phyloP scores from a whole-genome alignment of 2,329 filamentous ascomycete genomes.

The Sporothrix schenckii region DNA sequence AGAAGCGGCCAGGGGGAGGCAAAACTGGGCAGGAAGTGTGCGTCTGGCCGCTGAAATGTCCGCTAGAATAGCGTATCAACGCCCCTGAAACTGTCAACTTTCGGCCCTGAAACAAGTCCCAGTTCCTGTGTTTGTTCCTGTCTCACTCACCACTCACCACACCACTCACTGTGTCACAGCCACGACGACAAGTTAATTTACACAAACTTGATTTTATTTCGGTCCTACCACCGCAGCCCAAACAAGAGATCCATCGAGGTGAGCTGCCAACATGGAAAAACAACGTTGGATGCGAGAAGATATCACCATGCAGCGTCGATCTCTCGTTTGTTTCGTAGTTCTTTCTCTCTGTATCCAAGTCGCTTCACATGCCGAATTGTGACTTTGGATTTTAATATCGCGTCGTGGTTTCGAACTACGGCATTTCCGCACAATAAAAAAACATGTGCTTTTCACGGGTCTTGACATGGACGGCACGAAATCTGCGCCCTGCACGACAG shows the following conservation, averaged over 20 bases:
- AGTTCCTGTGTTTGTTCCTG: background rate
- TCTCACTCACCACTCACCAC: background rate
- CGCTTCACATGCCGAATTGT: background rate
- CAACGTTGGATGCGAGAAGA: background rate
- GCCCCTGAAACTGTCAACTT: background rate
- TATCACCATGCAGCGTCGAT: constrained; percentile 19
- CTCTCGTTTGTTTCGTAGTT: background rate
- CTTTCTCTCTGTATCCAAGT: background rate
- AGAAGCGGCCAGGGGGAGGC: background rate
- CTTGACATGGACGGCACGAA: background rate
- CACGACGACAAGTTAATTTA: constrained; percentile 3
- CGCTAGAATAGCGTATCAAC: background rate
- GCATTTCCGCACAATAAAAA: background rate
- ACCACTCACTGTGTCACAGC: background rate
- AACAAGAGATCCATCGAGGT: no score
- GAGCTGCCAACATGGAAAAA: constrained; percentile 19
- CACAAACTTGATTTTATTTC: constrained; percentile 6
- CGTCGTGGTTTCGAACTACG: background rate
- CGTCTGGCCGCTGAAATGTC: background rate
- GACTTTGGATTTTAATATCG: background rate
- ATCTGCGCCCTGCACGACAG: background rate
- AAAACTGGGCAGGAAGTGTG: background rate
- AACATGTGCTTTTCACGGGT: constrained; percentile 5
- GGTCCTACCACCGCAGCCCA: background rate
- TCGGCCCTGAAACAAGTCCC: background rate